phyloP scores from a whole-genome alignment of 2,329 filamentous ascomycete species.

The Sporothrix pallida region DNA sequence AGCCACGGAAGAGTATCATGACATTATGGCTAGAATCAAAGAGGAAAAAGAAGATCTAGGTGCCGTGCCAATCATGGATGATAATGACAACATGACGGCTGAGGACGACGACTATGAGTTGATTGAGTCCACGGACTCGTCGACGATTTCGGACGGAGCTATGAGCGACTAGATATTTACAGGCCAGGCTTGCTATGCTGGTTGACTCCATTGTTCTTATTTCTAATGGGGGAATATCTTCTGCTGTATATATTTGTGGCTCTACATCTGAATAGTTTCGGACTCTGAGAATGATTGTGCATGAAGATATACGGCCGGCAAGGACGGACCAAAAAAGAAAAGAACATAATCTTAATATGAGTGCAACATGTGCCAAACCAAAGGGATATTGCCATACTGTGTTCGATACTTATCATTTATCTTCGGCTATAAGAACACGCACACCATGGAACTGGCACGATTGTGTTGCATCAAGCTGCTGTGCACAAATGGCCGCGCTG shows the following conservation, averaged over 20 bases:
- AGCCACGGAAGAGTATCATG: too few relatives aligned
- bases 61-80: background rate
- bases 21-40: too few relatives aligned
- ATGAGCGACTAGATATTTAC: background rate
- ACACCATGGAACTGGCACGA: constrained; percentile 25
- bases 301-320: background rate
- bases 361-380: background rate
- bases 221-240: background rate
- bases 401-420: background rate
- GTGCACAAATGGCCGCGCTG: constrained; percentile 42
- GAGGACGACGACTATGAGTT: background rate
- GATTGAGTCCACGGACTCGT: background rate
- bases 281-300: background rate
- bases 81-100: background rate
- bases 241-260: background rate
- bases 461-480: constrained; percentile 39
- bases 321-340: background rate
- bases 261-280: too few relatives aligned
- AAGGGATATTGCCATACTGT: background rate
- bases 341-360: background rate
- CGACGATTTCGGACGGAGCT: background rate
- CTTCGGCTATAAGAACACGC: constrained; percentile 29
- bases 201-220: too few relatives aligned
- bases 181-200: too few relatives aligned
- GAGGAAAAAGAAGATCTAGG: background rate